Conservation (phyloP, 257 asterid genomes). For the Plantago major region DNA sequence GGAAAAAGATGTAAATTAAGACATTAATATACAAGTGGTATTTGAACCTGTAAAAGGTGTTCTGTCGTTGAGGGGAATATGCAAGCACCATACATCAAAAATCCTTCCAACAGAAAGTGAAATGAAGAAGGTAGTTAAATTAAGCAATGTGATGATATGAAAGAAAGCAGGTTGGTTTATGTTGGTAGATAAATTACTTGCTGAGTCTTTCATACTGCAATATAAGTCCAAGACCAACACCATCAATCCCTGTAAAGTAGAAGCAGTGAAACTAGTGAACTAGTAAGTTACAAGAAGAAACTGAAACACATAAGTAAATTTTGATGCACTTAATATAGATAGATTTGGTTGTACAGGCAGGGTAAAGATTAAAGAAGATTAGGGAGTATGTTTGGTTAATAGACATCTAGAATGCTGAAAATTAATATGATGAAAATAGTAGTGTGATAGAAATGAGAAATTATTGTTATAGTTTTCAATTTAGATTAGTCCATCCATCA, state of each 20-base stretch:
- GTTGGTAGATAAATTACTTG: conserved; percentile 34
- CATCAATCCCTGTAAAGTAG: conserved; percentile 45
- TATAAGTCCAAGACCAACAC: conserved; percentile 67
- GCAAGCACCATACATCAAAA: conserved; percentile 83
- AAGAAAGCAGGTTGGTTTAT: background rate
- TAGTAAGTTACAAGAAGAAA: background rate
- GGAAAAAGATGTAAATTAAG: no score
- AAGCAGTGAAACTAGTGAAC: background rate
- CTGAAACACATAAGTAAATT: background rate
- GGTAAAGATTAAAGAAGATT: no score
- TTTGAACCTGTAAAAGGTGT: conserved; percentile 60
- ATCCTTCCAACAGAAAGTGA: conserved; percentile 36
- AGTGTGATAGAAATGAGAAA: no score
- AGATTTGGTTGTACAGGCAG: no score
- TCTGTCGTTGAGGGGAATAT: conserved; percentile 68
- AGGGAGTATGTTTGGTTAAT: no score
- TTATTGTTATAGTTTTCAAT: no score
- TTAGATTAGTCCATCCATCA: no score
- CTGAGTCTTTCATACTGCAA: conserved; percentile 54
- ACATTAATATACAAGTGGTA: no score
- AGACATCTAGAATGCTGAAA: no score
- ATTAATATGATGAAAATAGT: no score
- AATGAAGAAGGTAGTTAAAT: background rate
- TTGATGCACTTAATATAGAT: background rate
- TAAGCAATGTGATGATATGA: background rate